Base-by-base conservation (phyloP, 2,329 filamentous ascomycete genomes). In the Akanthomyces dipterigenus region DNA sequence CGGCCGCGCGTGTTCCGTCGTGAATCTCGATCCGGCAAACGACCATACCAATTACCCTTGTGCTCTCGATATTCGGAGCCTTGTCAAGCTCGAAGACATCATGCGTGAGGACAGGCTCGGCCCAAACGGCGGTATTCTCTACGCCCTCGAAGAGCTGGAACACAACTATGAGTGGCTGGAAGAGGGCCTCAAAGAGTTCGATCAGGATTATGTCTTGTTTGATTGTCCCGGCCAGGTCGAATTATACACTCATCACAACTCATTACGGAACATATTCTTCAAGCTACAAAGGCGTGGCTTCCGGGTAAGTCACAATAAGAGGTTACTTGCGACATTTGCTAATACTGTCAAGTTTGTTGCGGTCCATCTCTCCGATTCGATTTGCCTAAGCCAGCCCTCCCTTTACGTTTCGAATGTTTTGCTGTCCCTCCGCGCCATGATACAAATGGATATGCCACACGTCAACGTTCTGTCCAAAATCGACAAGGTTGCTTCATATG, bases 151-250 rank as follows among this genome's bases (percentile, higher is more conserved):
- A 72, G 93, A 98, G 76, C 79, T 99, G 46, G 95, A 99, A 71
- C 83, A 93, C 69, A 98, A 98, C 72, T 86, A 93, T 65, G 92
- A 96, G 66, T 99, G 93, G 92, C 77, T 99, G 16, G 89, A 93
- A 70, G 82, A 90, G 56, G 88, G 90, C 2, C 73, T 99, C 66
- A 89, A 89, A 67, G 84, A 88, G 69, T 80, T 96, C 45, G 88
- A 84, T 77, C 91, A 97, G 65, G 93, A 98, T 68, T 99, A 98
- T 70, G 78, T 99, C 61, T 76, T 99, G 12, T 97, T 99, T 65
- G 95, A 99, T 77, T 98, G 95, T 67, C 95, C 95, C 0, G 95
- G 95, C 0, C 95, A 99, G 73, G 93, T 98, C 54, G 95, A 99
- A 76, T 83, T 99, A 6, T 98, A 97, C 71, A 98, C 93, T 50